Evolutionary conservation across 257 asterid genomes (phyloP).

Genomic region (Przewalskia tangutica): DNA sequence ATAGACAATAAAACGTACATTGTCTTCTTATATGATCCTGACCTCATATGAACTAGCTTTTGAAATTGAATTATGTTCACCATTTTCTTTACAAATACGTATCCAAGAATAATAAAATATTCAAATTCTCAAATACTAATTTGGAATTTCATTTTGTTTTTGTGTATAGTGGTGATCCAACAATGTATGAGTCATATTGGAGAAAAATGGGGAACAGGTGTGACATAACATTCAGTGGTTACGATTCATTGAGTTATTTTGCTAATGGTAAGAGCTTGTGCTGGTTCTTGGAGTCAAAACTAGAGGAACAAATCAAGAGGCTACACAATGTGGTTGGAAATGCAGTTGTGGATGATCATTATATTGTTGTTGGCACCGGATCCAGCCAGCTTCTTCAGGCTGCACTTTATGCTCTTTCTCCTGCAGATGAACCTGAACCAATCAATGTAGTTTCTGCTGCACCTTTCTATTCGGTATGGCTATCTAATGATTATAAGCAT

Average conservation of each 20-base stretch:
- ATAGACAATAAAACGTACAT: not conserved
- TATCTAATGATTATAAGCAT: too few species aligned
- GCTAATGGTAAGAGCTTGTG: conserved; percentile 33
- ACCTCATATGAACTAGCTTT: not conserved
- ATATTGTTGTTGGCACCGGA: conserved; percentile 64
- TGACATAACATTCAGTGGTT: conserved; percentile 23
- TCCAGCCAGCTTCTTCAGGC: conserved; percentile 81
- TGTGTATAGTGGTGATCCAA: conserved; percentile 42
- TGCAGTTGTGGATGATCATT: conserved; percentile 38
- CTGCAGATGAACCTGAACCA: conserved; percentile 30
- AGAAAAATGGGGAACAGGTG: conserved; percentile 19
- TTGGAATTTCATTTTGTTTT: not conserved
- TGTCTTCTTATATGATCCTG: not conserved
- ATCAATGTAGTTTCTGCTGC: conserved; percentile 54
- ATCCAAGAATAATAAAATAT: not conserved
- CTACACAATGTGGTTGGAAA: conserved; percentile 53
- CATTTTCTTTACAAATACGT: too few species aligned
- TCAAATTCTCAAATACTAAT: not conserved
- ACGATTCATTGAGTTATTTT: conserved; percentile 64
- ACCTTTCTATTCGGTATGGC: conserved; percentile 72
- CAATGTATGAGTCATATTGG: conserved; percentile 41
- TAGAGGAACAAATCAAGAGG: conserved; percentile 47
- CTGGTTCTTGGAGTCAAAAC: conserved; percentile 77
- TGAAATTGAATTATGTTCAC: too few species aligned
- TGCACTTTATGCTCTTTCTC: conserved; percentile 51